Conservation (phyloP, 106 monocot species). For the Platanthera guangdongensis region DNA sequence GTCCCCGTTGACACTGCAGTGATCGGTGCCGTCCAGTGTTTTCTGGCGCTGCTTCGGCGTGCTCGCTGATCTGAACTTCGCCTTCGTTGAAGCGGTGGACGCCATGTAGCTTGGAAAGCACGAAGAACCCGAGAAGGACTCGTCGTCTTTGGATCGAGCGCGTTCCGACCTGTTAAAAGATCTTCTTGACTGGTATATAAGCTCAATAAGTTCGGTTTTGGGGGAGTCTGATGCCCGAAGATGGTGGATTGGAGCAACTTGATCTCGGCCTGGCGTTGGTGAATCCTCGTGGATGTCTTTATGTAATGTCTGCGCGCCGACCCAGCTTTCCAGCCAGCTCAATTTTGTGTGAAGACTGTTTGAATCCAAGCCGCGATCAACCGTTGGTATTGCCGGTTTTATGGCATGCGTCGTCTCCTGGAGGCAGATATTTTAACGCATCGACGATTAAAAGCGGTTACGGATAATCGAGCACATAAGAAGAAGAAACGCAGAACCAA, state of each 20-base stretch:
- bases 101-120: slow-evolving; percentile 70
- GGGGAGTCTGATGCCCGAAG: slow-evolving; percentile 4
- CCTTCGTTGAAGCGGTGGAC: slow-evolving; percentile 59
- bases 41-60: slow-evolving; percentile 51
- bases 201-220: slow-evolving; percentile 13
- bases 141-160: slow-evolving; percentile 37
- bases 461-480: no score
- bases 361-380: slow-evolving; percentile 14
- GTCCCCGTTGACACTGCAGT: slow-evolving; percentile 8
- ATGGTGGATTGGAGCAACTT: neutral
- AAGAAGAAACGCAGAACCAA: neutral
- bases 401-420: slow-evolving; percentile 30
- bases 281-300: slow-evolving; percentile 25
- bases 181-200: slow-evolving; percentile 31
- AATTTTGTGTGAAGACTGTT: slow-evolving; percentile 27
- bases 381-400: slow-evolving; percentile 19
- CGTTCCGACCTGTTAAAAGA: slow-evolving; percentile 45
- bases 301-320: slow-evolving; percentile 35
- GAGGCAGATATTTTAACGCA: neutral
- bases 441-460: no score
- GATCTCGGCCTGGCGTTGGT: slow-evolving; percentile 8
- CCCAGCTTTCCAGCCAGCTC: slow-evolving; percentile 74
- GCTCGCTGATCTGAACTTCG: slow-evolving; percentile 69
- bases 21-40: slow-evolving; percentile 22
- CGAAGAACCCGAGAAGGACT: slow-evolving; percentile 46